A percentile compares a stretch with the other conserved stretches of the same genome.
phyloP scores from a whole-genome alignment of 768 basidiomycete genomes.

The Boletellus emodensis region DNA sequence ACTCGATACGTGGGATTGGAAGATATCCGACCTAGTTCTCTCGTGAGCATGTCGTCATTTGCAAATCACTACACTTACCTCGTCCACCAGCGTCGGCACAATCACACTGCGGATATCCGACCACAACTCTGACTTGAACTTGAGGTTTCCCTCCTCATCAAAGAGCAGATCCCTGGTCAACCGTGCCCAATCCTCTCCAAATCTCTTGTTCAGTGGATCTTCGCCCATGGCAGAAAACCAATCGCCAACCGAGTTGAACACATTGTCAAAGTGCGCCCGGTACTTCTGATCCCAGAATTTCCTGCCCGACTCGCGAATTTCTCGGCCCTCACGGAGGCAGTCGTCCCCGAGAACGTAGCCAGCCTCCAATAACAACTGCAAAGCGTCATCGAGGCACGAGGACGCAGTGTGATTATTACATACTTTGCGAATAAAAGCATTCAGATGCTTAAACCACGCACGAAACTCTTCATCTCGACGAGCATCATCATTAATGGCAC shows the following conservation, averaged over 20 bases:
- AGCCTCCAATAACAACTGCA: slow-evolving; percentile 66
- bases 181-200: slow-evolving; percentile 80
- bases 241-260: slow-evolving; percentile 64
- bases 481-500: slow-evolving; percentile 70
- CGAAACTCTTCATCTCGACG: slow-evolving; percentile 69
- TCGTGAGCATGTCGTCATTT: neutral
- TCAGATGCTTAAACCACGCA: slow-evolving; percentile 64
- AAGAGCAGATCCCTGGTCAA: slow-evolving; percentile 84
- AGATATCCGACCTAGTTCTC: slow-evolving; percentile 60
- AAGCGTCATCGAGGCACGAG: neutral
- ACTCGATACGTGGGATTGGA: slow-evolving; percentile 92
- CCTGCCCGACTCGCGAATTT: slow-evolving; percentile 67
- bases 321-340: slow-evolving; percentile 59
- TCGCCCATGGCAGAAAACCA: slow-evolving; percentile 86
- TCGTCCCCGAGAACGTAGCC: slow-evolving; percentile 84
- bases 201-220: slow-evolving; percentile 75
- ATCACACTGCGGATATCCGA: slow-evolving; percentile 82
- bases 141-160: slow-evolving; percentile 68
- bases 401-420: slow-evolving; percentile 1
- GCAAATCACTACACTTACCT: slow-evolving; percentile 40
- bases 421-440: slow-evolving; percentile 64
- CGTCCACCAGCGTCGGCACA: slow-evolving; percentile 69
- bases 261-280: slow-evolving; percentile 70
- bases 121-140: slow-evolving; percentile 89
- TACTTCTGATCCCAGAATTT: slow-evolving; percentile 76